Evolutionary conservation across 1,139 yeast genomes (phyloP), one percentile per base, ranked within the genome.

Genomic region (Candida sp.): DNA sequence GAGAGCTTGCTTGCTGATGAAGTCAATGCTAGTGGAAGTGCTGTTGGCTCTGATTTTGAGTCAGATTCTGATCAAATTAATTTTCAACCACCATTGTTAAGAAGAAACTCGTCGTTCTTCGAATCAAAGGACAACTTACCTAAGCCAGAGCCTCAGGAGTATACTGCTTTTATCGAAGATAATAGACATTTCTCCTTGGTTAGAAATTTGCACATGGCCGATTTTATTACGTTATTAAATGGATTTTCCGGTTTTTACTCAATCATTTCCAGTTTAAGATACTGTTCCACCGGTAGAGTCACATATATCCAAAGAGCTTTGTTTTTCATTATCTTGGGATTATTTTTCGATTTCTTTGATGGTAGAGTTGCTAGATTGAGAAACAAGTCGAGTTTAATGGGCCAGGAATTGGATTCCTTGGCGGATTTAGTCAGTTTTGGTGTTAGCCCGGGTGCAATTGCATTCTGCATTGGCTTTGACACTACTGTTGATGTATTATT

Each of bases 281-380:
- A 80, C 64, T 81, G 89, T 3, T 71, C 83, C 41, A 87, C 95
- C 2, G 79, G 79, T 9, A 70, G 76, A 52, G 66, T 81, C 12
- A 84, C 81, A 57, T 87, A 89, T 64, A 84, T 89, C 33, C 90
- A 86, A 67, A 77, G 97, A 55, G 97, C 98, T 3, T 93, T 90
- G 68, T 82, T 86, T 52, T 87, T 91, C 64, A 88, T 89, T 38
- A 77, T 88, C 19, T 73, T 91, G 55, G 99, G 99, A 5, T 79
- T 91, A 57, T 89, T 93, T 60, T 91, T 91, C 63, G 99, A 93
- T 65, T 90, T 93, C 62, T 86, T 93, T 62, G 99, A 93, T 62
- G 99, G 99, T 25, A 82, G 96, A 57, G 99, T 93, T 6, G 99
- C 99, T 5, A 79, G 99, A 56, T 78, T 93, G 70, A 81, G 97